Percentiles rank a stretch among this genome's conserved stretches.
Evolutionary conservation across 2,329 filamentous ascomycete species (phyloP).

Genomic region (Pseudogymnoascus pannorum): DNA sequence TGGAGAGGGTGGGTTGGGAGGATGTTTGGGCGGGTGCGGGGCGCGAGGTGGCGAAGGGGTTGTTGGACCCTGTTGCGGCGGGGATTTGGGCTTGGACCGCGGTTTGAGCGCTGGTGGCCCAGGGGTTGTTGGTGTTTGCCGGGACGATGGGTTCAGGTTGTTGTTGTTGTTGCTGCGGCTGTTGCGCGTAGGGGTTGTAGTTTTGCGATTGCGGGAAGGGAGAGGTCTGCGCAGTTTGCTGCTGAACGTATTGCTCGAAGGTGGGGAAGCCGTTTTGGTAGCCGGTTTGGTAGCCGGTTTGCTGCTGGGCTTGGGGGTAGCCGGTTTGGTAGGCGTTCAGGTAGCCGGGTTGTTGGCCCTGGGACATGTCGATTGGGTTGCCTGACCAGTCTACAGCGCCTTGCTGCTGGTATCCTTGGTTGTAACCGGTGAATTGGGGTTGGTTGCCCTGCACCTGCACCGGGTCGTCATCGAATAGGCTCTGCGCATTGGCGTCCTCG

Average conservation of each 20-base stretch:
- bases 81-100: slow-evolving; percentile 61
- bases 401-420: slow-evolving; percentile 96
- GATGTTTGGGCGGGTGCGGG: slow-evolving; percentile 42
- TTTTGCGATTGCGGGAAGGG: not conserved
- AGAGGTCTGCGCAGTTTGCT: slow-evolving; percentile 35
- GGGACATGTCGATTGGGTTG: slow-evolving; percentile 74
- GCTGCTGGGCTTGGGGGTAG: slow-evolving; percentile 30
- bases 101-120: slow-evolving; percentile 59
- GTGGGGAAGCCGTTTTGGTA: slow-evolving; percentile 63
- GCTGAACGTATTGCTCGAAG: slow-evolving; percentile 57
- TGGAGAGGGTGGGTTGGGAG: slow-evolving; percentile 60
- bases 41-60: slow-evolving; percentile 75
- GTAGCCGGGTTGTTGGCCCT: slow-evolving; percentile 65
- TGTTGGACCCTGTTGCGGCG: slow-evolving; percentile 91
- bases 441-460: slow-evolving; percentile 45
- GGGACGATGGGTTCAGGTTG: slow-evolving; percentile 56
- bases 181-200: slow-evolving; percentile 57
- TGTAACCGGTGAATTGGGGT: slow-evolving; percentile 79
- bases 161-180: slow-evolving; percentile 43
- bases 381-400: slow-evolving; percentile 95
- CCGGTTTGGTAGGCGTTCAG: slow-evolving; percentile 50
- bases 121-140: slow-evolving; percentile 89
- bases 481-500: slow-evolving; percentile 75
- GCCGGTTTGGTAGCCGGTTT: slow-evolving; percentile 59
- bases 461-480: slow-evolving; percentile 80